Percentiles rank a stretch among this genome's conserved stretches.
phyloP scores from a whole-genome alignment of 495 filamentous ascomycete species.

The Darksidea phi region DNA sequence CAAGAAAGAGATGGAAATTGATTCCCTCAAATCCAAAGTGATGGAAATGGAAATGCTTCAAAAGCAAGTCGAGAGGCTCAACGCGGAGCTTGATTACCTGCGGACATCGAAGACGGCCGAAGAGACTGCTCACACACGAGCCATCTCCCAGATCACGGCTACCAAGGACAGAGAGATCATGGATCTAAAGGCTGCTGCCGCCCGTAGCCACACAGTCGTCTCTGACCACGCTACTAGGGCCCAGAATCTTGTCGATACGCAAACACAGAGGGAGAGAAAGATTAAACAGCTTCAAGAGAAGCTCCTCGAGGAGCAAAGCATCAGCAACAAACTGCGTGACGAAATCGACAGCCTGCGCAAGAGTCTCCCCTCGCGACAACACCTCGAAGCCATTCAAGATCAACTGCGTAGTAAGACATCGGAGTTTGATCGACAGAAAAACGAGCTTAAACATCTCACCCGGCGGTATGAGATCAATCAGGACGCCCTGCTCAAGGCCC shows the following conservation, averaged over 20 bases:
- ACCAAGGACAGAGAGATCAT: not conserved
- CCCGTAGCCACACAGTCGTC: not conserved
- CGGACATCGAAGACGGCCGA: no score
- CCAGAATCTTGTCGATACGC: not conserved
- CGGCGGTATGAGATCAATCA: not conserved
- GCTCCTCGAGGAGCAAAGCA: not conserved
- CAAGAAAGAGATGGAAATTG: not conserved
- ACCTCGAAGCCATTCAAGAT: not conserved
- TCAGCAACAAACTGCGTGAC: not conserved
- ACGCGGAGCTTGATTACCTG: not conserved
- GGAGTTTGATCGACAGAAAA: not conserved
- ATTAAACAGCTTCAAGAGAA: slow-evolving; percentile 11
- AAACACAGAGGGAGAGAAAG: not conserved
- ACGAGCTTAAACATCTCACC: not conserved
- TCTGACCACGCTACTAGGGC: not conserved
- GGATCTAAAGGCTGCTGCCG: not conserved
- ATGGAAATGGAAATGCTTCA: not conserved
- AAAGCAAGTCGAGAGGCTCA: not conserved
- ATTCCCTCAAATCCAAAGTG: not conserved
- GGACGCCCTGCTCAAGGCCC: not conserved
- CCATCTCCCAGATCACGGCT: not conserved
- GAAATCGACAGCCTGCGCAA: slow-evolving; percentile 7
- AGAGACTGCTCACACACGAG: no score
- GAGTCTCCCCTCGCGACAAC: no score
- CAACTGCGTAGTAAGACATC: not conserved